Evolutionary conservation across 108 stramenopile genomes (phyloP).

Genomic region (Skeletonema costatum): DNA sequence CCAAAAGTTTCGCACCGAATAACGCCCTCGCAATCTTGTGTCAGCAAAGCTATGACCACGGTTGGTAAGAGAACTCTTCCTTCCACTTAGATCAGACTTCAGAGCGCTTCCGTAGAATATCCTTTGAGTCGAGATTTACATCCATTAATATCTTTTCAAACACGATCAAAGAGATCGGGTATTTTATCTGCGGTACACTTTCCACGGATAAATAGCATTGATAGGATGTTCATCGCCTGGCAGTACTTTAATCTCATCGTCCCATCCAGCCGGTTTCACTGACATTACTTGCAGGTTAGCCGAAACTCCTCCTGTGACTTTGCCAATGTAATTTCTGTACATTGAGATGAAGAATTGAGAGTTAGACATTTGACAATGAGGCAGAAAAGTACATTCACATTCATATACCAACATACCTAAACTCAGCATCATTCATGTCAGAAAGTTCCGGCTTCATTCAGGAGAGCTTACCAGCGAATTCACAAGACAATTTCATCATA

Average conservation of each 20-base stretch:
- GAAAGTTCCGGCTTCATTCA: constrained; percentile 77
- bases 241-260: constrained; percentile 54
- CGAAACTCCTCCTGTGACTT: constrained; percentile 72
- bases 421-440: constrained; percentile 37
- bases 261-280: constrained; percentile 34
- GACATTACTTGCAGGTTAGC: constrained; percentile 54
- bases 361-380: not conserved
- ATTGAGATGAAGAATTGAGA: not conserved
- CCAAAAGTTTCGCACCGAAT: constrained; percentile 55
- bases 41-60: constrained; percentile 38
- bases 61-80: constrained; percentile 40
- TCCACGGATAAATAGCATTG: constrained; percentile 68
- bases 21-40: constrained; percentile 50
- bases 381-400: not conserved
- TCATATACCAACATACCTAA: constrained; percentile 20
- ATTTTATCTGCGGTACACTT: constrained; percentile 72
- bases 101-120: constrained; percentile 40
- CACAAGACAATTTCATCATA: constrained; percentile 78
- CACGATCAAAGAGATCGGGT: constrained; percentile 66
- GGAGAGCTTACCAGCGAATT: constrained; percentile 68
- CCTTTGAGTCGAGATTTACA: constrained; percentile 33
- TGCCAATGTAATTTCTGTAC: constrained; percentile 58
- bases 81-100: constrained; percentile 36
- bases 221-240: constrained; percentile 68
- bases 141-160: constrained; percentile 62